Evolutionary conservation across 257 asterid species (phyloP).

Genomic region (Coffea canephora): DNA sequence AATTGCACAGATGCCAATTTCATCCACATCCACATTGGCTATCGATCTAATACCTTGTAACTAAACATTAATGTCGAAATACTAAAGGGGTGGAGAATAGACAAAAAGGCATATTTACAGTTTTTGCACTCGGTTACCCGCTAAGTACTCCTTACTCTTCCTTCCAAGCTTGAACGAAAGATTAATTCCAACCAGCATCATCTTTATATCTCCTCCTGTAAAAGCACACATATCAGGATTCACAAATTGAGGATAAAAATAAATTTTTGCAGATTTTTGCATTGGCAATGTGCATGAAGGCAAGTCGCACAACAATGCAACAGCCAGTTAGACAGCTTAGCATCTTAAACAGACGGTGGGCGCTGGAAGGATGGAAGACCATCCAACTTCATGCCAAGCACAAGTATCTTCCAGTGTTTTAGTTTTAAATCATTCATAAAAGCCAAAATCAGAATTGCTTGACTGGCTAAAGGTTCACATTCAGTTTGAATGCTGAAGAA

Average conservation of each 20-base stretch:
- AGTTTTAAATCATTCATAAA: background rate
- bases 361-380: background rate
- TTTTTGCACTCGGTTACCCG: background rate
- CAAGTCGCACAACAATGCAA: background rate
- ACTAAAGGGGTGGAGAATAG: background rate
- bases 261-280: background rate
- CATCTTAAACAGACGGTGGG: background rate
- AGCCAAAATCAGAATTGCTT: background rate
- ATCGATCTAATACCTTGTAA: background rate
- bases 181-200: background rate
- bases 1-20: constrained; percentile 1
- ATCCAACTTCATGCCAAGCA: background rate
- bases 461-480: background rate
- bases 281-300: background rate
- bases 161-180: background rate
- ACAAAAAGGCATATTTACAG: constrained; percentile 16
- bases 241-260: background rate
- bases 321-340: background rate
- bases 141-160: background rate
- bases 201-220: constrained; percentile 8
- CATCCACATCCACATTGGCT: background rate
- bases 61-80: background rate
- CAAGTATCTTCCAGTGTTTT: background rate
- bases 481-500: background rate
- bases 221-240: background rate